A percentile compares a stretch with the other conserved stretches of the same genome.
Conservation (phyloP, 306 rosid species). For the Sicyos baderoa region DNA sequence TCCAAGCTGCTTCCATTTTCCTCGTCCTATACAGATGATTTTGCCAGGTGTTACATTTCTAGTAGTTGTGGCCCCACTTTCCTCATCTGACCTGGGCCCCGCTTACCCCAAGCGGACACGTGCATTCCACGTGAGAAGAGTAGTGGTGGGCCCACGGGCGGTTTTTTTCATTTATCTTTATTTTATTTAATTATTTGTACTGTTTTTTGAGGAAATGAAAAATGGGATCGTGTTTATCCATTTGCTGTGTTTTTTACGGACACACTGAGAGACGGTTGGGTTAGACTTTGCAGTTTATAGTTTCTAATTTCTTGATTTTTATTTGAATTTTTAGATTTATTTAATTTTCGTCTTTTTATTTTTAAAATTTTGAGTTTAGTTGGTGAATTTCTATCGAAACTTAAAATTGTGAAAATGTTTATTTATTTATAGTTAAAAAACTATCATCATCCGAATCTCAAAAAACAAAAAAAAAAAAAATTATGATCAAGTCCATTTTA, state of each 20-base stretch:
- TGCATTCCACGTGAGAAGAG: constrained; percentile 3
- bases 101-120: neutral
- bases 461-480: no score
- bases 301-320: neutral
- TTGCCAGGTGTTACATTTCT: neutral
- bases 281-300: neutral
- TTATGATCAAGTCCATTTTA: no score
- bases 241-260: constrained; percentile 19
- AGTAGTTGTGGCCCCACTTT: neutral
- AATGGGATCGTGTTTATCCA: constrained; percentile 1
- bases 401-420: no score
- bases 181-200: no score
- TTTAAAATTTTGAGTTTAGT: no score
- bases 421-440: no score
- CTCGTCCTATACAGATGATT: constrained; percentile 7
- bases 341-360: no score
- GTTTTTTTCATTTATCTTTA: no score
- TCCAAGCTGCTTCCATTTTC: constrained; percentile 15
- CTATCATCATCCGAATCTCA: no score
- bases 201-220: neutral
- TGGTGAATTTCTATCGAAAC: no score
- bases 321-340: no score
- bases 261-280: neutral
- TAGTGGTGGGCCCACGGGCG: neutral
- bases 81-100: constrained; percentile 13